Percentiles rank a stretch among this genome's conserved stretches.
These are phyloP conservation scores for Mucuna pruriens DNA, from an alignment of 306 rosid genomes.

Conservation along the genomic window DNA sequence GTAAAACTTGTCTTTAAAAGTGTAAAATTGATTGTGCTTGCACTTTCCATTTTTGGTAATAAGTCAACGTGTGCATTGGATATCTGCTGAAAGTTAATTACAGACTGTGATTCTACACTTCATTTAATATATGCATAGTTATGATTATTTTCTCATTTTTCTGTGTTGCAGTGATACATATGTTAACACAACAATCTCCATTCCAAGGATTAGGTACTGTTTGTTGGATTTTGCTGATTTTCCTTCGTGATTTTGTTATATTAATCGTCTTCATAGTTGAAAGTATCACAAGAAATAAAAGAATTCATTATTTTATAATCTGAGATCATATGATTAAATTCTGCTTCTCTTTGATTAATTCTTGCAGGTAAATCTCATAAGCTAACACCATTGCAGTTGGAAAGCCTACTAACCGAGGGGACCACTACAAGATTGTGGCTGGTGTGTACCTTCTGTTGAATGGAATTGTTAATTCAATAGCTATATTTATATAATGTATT, in stretches of 20 bases:
- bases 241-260: slow-evolving; percentile 21
- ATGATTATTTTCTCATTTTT: slow-evolving; percentile 33
- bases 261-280: background rate
- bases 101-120: slow-evolving; percentile 24
- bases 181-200: slow-evolving; percentile 81
- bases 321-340: slow-evolving; percentile 31
- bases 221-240: slow-evolving; percentile 30
- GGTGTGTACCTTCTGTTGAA: slow-evolving; percentile 56
- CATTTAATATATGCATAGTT: background rate
- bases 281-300: slow-evolving; percentile 6
- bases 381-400: slow-evolving; percentile 90
- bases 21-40: slow-evolving; percentile 25
- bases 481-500: background rate
- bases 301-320: slow-evolving; percentile 21
- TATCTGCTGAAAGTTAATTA: slow-evolving; percentile 21
- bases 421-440: slow-evolving; percentile 80
- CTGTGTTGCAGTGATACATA: slow-evolving; percentile 65
- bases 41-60: slow-evolving; percentile 1
- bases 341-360: slow-evolving; percentile 24
- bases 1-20: background rate
- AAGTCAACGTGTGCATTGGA: slow-evolving; percentile 6
- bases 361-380: slow-evolving; percentile 65
- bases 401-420: slow-evolving; percentile 86
- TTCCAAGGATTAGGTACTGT: slow-evolving; percentile 71
- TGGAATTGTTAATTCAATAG: slow-evolving; percentile 23